Evolutionary conservation across 2,329 filamentous ascomycete genomes (phyloP).

Genomic region (Sphaerulina musiva): DNA sequence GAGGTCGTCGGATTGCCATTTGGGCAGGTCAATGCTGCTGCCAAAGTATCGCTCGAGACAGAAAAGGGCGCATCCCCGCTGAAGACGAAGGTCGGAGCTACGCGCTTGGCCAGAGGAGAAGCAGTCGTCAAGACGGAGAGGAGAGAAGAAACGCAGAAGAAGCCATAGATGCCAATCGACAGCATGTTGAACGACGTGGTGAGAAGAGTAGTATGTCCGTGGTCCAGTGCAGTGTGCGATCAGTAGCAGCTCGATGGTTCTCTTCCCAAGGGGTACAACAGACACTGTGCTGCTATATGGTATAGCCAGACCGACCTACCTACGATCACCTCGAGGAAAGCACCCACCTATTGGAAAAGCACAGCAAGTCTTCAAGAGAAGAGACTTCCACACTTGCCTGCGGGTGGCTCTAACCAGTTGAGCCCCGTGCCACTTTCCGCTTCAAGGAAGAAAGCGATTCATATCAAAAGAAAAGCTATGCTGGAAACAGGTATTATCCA

Average conservation of each 20-base stretch:
- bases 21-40: constrained; percentile 28
- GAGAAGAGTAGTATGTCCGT: neutral
- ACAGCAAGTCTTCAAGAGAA: neutral
- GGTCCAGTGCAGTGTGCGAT: neutral
- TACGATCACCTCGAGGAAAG: neutral
- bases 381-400: neutral
- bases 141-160: constrained; percentile 11
- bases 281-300: neutral
- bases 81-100: constrained; percentile 21
- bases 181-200: constrained; percentile 12
- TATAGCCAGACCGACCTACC: neutral
- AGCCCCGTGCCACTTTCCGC: neutral
- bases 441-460: neutral
- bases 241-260: neutral
- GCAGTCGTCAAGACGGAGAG: constrained; percentile 10
- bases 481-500: neutral
- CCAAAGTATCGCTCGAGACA: constrained; percentile 20
- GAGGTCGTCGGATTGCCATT: constrained; percentile 24
- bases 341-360: neutral
- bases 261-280: neutral
- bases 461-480: neutral
- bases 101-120: constrained; percentile 17
- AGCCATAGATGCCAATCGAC: constrained; percentile 5
- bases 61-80: constrained; percentile 30
- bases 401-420: neutral